A percentile compares a stretch with the other conserved stretches of the same genome.
Evolutionary conservation across 768 basidiomycete genomes (phyloP).

Genomic region (Lenzites betulinus): DNA sequence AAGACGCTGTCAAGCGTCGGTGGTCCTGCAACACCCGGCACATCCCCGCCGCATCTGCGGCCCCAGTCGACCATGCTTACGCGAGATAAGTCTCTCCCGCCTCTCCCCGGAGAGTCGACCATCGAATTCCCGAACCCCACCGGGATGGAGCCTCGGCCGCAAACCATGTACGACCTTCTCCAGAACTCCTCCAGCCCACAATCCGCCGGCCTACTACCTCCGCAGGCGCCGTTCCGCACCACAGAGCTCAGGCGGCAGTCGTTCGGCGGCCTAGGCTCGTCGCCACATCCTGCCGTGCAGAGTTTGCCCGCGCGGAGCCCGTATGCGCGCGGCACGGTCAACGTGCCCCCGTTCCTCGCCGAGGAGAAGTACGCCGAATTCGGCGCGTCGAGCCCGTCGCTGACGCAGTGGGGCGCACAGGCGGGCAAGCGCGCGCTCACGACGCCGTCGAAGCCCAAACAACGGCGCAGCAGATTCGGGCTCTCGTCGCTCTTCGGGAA

Average conservation of each 20-base stretch:
- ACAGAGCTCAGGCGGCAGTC: slow-evolving; percentile 70
- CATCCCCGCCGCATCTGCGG: slow-evolving; percentile 19
- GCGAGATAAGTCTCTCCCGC: slow-evolving; percentile 78
- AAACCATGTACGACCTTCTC: slow-evolving; percentile 65
- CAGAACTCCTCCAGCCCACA: slow-evolving; percentile 31
- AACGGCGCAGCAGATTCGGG: slow-evolving; percentile 77
- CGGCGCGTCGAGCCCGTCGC: slow-evolving; percentile 63
- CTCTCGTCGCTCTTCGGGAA: slow-evolving; percentile 68
- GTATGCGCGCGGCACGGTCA: slow-evolving; percentile 14
- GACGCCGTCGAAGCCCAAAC: slow-evolving; percentile 35
- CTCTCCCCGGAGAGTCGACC: slow-evolving; percentile 57
- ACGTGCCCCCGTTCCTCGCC: slow-evolving; percentile 29
- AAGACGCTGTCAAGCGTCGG: slow-evolving; percentile 26
- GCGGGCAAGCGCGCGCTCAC: slow-evolving; percentile 18
- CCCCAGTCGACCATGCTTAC: slow-evolving; percentile 34
- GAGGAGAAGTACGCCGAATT: slow-evolving; percentile 66
- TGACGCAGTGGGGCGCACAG: slow-evolving; percentile 36
- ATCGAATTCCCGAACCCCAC: slow-evolving; percentile 31
- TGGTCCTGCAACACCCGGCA: slow-evolving; percentile 26
- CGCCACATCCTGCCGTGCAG: slow-evolving; percentile 53
- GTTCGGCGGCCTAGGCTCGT: slow-evolving; percentile 65
- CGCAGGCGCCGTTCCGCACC: slow-evolving; percentile 62
- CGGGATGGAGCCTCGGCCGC: slow-evolving; percentile 52
- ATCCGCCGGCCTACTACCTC: slow-evolving; percentile 57
- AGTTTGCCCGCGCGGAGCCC: slow-evolving; percentile 45